Evolutionary conservation across 805 yeast genomes (phyloP), one percentile per base, ranked within the genome.

Genomic region (Kodamaea jinghongensis): DNA sequence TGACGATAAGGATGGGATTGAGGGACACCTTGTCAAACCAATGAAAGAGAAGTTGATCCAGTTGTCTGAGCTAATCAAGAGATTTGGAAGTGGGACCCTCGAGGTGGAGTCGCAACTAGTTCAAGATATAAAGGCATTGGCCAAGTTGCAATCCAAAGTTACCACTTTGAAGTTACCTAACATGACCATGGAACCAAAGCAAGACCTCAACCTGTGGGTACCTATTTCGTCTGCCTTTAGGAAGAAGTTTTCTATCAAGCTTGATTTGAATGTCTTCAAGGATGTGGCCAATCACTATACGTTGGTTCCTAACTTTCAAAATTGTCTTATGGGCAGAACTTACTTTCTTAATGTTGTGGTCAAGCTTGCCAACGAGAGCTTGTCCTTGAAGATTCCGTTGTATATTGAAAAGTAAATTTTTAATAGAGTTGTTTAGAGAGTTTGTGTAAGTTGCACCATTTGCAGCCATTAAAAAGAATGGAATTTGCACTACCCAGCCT

Each of bases 261-360:
- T 43, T 6, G 53, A 55, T 34, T 28, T 52, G 17, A 37, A 39
- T 15, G 36, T 41, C 22, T 36, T 32, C 28, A 38, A 38, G 36
- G 36, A 38, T n/a, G 14, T 20, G 15, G 14, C 38, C 5, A 47
- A 43, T 17, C 55, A 56, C 11, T 41, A 47, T 17, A 38, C 47
- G 2, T 39, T 59, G 17, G 59, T 59, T 11, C 64, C 64, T 8
- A 48, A 52, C 10, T 58, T 57, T 42, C 62, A 59, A 38, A 56
- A 59, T 28, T 58, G 64, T 34, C 50, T 58, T 13, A 40, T 57
- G 28, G 60, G 61, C 14, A 48, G 64, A 7, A 49, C 48, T 40
- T 59, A 59, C 49, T 58, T 50, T 41, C 36, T 54, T 15, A 39
- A 38, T 25, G 41, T 55, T 9, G 42, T 44, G 11, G 43, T 56